These are phyloP conservation scores for Hypoxylon sp. DNA, from an alignment of 2,329 filamentous ascomycete genomes.

Conservation along the genomic window DNA sequence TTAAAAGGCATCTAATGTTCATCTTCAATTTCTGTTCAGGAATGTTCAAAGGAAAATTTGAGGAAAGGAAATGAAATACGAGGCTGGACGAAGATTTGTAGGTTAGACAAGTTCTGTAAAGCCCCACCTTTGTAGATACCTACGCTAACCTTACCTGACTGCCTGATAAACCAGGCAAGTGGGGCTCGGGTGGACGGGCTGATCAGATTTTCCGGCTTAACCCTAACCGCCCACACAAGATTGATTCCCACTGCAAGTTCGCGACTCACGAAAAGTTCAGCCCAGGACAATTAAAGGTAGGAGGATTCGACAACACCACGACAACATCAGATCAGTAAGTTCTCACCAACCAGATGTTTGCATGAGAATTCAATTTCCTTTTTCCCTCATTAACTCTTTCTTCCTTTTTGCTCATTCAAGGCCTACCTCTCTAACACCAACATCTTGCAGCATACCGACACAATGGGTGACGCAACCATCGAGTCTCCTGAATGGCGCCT, in stretches of 20 bases:
- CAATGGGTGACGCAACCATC: constrained; percentile 86
- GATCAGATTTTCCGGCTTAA: constrained; percentile 43
- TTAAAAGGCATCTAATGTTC: constrained; percentile 39
- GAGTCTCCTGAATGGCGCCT: constrained; percentile 89
- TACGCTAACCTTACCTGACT: neutral
- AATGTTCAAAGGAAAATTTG: constrained; percentile 15
- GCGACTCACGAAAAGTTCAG: constrained; percentile 39
- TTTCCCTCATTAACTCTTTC: neutral
- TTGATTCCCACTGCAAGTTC: constrained; percentile 36
- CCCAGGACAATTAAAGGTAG: constrained; percentile 46
- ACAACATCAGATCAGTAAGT: constrained; percentile 46
- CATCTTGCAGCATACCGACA: constrained; percentile 67
- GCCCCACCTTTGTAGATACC: constrained; percentile 5
- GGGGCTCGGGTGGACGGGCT: constrained; percentile 29
- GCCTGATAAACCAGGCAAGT: too few species aligned
- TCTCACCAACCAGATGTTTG: constrained; percentile 34
- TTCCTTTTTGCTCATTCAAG: neutral
- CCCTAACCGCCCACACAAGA: constrained; percentile 44
- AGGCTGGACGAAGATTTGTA: constrained; percentile 20
- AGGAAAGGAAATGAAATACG: constrained; percentile 38
- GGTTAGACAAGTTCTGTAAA: constrained; percentile 25
- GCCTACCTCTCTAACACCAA: constrained; percentile 40
- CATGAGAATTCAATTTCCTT: constrained; percentile 32
- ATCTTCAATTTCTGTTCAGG: neutral
- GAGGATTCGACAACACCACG: constrained; percentile 46